A percentile compares a stretch with the other conserved stretches of the same genome.
Conservation (phyloP, 2,329 filamentous ascomycete genomes). For the Colletotrichum graminicola region DNA sequence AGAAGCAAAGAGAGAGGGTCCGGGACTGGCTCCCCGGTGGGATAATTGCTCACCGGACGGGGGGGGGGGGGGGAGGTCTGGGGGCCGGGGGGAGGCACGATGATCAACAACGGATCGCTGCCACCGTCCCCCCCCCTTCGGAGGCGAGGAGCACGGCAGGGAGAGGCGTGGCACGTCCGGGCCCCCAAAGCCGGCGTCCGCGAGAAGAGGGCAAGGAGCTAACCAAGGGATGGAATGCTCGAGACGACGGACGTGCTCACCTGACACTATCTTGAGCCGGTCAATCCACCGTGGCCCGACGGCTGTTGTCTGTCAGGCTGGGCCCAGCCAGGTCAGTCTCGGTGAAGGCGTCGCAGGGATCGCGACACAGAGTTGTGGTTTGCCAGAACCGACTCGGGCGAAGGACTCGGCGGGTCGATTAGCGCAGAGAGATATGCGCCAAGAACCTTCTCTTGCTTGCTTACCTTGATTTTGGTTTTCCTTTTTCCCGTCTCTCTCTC, state of each 20-base stretch:
- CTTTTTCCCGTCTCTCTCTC: background rate
- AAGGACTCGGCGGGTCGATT: slow-evolving; percentile 11
- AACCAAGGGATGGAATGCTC: slow-evolving; percentile 35
- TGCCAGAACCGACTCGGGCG: slow-evolving; percentile 12
- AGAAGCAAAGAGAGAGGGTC: slow-evolving; percentile 11
- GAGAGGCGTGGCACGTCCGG: slow-evolving; percentile 27
- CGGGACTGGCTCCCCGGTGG: slow-evolving; percentile 4
- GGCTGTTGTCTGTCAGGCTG: slow-evolving; percentile 23
- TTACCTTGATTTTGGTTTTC: background rate
- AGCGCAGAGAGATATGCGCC: slow-evolving; percentile 1
- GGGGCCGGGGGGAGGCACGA: slow-evolving; percentile 15
- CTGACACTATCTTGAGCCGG: slow-evolving; percentile 22
- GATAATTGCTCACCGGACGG: slow-evolving; percentile 21
- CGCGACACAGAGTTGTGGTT: slow-evolving; percentile 16
- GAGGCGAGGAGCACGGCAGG: slow-evolving; percentile 39
- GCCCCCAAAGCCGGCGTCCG: slow-evolving; percentile 27
- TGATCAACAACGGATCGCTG: slow-evolving; percentile 35
- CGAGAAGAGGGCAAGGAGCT: slow-evolving; percentile 18
- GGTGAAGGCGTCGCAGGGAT: slow-evolving; percentile 36
- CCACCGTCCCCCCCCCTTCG: slow-evolving; percentile 13
- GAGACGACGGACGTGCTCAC: slow-evolving; percentile 21
- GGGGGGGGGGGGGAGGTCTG: no score
- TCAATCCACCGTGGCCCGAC: slow-evolving; percentile 1
- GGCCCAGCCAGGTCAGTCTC: slow-evolving; percentile 17
- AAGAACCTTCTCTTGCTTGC: background rate